phyloP scores from a whole-genome alignment of 2,329 filamentous ascomycete genomes.

The Claviceps pazoutovae region DNA sequence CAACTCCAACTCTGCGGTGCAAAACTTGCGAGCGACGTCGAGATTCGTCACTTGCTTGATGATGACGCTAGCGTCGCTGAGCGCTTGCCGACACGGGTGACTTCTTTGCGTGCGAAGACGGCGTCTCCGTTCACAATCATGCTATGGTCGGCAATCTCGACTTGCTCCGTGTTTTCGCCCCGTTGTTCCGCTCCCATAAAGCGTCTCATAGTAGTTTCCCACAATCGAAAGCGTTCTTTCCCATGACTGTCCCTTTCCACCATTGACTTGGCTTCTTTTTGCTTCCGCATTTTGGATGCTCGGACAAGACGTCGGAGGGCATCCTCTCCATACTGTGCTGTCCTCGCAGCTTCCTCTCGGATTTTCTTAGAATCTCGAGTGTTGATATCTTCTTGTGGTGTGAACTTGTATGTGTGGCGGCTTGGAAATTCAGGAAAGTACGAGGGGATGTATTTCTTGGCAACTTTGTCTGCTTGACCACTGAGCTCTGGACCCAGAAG shows the following conservation, averaged over 20 bases:
- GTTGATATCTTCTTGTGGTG: slow-evolving; percentile 34
- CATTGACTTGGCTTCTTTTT: slow-evolving; percentile 46
- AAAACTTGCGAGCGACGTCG: not conserved
- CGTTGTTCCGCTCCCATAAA: slow-evolving; percentile 27
- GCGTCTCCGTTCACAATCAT: slow-evolving; percentile 49
- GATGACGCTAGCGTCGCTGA: slow-evolving; percentile 12
- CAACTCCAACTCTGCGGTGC: not conserved
- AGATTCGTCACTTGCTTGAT: not conserved
- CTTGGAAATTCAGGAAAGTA: slow-evolving; percentile 49
- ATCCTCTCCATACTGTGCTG: slow-evolving; percentile 48
- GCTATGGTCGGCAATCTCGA: slow-evolving; percentile 47
- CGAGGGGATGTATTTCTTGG: slow-evolving; percentile 41
- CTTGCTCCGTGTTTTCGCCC: slow-evolving; percentile 21
- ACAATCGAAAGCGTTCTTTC: slow-evolving; percentile 42
- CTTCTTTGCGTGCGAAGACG: slow-evolving; percentile 37
- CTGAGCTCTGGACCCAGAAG: slow-evolving; percentile 42
- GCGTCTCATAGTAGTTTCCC: slow-evolving; percentile 47
- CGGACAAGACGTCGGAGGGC: slow-evolving; percentile 45
- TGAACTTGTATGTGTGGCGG: slow-evolving; percentile 49
- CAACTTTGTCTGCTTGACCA: slow-evolving; percentile 41
- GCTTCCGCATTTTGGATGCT: slow-evolving; percentile 49
- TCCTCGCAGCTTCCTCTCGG: slow-evolving; percentile 43
- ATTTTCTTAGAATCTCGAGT: slow-evolving; percentile 41
- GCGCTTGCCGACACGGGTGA: slow-evolving; percentile 33
- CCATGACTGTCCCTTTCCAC: slow-evolving; percentile 38